Evolutionary conservation across 2,329 filamentous ascomycete species (phyloP), one percentile per base, ranked within the genome.

Genomic region (Amphichorda felina): DNA sequence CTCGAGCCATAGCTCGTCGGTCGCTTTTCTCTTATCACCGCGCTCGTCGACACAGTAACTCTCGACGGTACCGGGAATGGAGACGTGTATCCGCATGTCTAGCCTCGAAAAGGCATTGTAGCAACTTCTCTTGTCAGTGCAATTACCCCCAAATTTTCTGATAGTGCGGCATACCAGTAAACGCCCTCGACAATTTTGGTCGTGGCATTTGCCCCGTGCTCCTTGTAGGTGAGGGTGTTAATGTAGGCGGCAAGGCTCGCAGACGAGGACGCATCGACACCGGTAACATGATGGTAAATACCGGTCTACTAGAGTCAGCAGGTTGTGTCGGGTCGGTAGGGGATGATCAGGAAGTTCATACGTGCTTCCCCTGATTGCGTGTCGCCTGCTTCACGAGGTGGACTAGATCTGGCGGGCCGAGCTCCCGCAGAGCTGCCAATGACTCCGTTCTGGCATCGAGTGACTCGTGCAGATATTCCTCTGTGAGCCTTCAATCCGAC

Each of bases 51-150:
- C 83, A 57, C 89, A 96, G 57, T 95, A 96, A 60, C 86, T 93
- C 57, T 98, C 89, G 35, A 98, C 86, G 8, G 84, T 91, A 41
- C 91, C 91, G 14, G 91, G 91, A 44, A 98, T 96, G 44, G 88
- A 89, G 40, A 98, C 89, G 53, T 96, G 88, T 10, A 98, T 89
- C 41, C 91, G 86, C 91, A 98, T 98, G 53, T 98, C 91, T 36
- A 96, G 72, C 44, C 93, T 77, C 5, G 91, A 96, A 59, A 98
- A 95, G 45, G 91, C 91, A 84, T 98, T 98, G 71, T 98, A 98
- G 62, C 91, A 98, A 63, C 68, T 72, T 39, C 8, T 30, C 44
- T 24, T 10, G 21, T 24, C 21, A 24, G 21, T 24, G 21, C 21
- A 10, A 24, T 24, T 6, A 6, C 21, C 21, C 21, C 21, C 21